Percentiles rank a stretch among this genome's conserved stretches.
Evolutionary conservation across 202 grass and related monocot species (phyloP).

Genomic region (Zizania palustris): DNA sequence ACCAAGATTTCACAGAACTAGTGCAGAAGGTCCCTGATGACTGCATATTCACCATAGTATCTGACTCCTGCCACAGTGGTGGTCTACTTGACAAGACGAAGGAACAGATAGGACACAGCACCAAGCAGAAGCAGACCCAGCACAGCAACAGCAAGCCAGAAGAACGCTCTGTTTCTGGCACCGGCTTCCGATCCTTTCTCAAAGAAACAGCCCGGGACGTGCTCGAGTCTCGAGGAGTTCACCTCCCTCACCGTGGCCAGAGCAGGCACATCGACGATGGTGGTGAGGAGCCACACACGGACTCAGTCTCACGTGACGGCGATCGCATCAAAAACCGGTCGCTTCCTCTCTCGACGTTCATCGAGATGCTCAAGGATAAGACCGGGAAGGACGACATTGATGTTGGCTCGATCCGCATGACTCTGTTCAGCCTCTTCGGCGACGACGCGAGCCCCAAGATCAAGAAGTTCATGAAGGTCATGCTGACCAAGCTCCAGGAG

Average conservation of each 20-base stretch:
- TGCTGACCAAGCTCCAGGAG: constrained; percentile 71
- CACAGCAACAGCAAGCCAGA: constrained; percentile 41
- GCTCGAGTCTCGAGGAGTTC: constrained; percentile 56
- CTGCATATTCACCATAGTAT: constrained; percentile 85
- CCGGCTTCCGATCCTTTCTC: constrained; percentile 46
- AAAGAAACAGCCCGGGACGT: constrained; percentile 33
- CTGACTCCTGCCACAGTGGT: constrained; percentile 87
- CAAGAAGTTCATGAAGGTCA: constrained; percentile 98
- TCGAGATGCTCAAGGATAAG: constrained; percentile 88
- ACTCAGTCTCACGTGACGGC: constrained; percentile 1
- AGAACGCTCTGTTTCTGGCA: constrained; percentile 41
- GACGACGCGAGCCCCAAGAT: constrained; percentile 86
- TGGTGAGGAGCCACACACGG: constrained; percentile 22
- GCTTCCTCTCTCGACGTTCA: constrained; percentile 66
- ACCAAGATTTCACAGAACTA: constrained; percentile 90
- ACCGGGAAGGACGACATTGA: constrained; percentile 86
- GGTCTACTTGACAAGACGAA: constrained; percentile 85
- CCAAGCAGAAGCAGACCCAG: constrained; percentile 40
- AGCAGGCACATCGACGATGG: neutral
- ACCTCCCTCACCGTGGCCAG: constrained; percentile 42
- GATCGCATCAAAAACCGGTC: constrained; percentile 59
- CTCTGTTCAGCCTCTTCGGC: constrained; percentile 67
- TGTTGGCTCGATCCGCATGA: constrained; percentile 70
- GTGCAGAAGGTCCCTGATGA: constrained; percentile 69
- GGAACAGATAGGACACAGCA: constrained; percentile 92